Conservation (phyloP, 2,329 filamentous ascomycete species). For the Domatiomyces globalis region DNA sequence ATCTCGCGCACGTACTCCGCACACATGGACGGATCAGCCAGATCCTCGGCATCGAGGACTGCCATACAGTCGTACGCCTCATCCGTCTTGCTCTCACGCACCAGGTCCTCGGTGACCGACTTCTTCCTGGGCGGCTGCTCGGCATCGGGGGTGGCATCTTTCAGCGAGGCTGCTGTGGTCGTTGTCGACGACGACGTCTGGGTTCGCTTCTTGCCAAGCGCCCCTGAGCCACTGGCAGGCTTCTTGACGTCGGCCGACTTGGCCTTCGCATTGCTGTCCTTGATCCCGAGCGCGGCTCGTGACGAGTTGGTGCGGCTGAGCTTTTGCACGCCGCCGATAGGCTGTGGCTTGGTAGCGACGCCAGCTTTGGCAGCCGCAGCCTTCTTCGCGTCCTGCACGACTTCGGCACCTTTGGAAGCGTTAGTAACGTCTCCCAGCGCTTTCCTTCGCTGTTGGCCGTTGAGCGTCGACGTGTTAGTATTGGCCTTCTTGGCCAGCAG, state of each 20-base stretch:
- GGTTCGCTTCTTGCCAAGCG: constrained; percentile 58
- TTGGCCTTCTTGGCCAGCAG: constrained; percentile 57
- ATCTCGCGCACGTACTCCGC: constrained; percentile 95
- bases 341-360: constrained; percentile 65
- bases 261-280: constrained; percentile 46
- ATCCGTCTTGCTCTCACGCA: constrained; percentile 30
- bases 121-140: constrained; percentile 58
- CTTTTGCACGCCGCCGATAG: constrained; percentile 65
- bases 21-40: constrained; percentile 92
- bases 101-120: constrained; percentile 39
- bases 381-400: constrained; percentile 61
- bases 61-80: constrained; percentile 22
- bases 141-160: constrained; percentile 40
- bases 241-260: constrained; percentile 56
- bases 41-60: constrained; percentile 71
- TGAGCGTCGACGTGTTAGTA: constrained; percentile 33
- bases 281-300: constrained; percentile 49
- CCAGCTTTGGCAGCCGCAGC: constrained; percentile 46
- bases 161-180: constrained; percentile 29
- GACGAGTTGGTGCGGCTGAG: constrained; percentile 44
- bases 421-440: constrained; percentile 91
- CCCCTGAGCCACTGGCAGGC: constrained; percentile 56
- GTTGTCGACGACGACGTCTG: constrained; percentile 27
- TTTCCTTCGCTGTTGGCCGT: constrained; percentile 53
- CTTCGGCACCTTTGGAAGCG: constrained; percentile 56